Evolutionary conservation across 768 basidiomycete species (phyloP).

Genomic region (Hydnum rufescens): DNA sequence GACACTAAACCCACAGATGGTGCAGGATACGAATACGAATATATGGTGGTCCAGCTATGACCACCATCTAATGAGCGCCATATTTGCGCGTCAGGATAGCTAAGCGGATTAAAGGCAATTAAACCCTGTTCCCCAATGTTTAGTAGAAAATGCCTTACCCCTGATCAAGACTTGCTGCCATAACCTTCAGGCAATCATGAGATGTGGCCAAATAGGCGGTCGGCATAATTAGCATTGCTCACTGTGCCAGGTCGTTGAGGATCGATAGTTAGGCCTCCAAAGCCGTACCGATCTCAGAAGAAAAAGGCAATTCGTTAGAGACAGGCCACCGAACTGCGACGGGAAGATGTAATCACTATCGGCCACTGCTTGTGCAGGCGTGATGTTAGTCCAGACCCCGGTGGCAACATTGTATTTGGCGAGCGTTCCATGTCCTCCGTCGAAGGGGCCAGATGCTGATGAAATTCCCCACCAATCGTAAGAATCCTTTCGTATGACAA

Average conservation of each 20-base stretch:
- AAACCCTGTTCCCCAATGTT: too few species aligned
- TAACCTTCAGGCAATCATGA: constrained; percentile 35
- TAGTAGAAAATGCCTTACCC: too few species aligned
- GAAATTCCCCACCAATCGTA: not conserved
- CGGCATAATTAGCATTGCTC: constrained; percentile 55
- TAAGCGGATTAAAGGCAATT: too few species aligned
- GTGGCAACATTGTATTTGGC: constrained; percentile 26
- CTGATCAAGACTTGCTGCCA: too few species aligned
- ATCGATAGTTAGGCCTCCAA: constrained; percentile 22
- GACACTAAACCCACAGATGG: too few species aligned
- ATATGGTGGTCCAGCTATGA: too few species aligned
- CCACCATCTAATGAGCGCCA: too few species aligned
- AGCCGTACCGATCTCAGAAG: not conserved
- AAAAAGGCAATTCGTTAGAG: not conserved
- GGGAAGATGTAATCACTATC: not conserved
- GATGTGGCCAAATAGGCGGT: too few species aligned
- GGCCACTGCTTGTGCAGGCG: constrained; percentile 17
- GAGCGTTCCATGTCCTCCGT: constrained; percentile 32
- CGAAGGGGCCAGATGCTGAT: constrained; percentile 27
- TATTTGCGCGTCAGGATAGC: too few species aligned
- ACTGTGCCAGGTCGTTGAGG: constrained; percentile 38
- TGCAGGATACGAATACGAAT: too few species aligned
- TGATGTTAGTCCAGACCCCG: constrained; percentile 40
- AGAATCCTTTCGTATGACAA: not conserved
- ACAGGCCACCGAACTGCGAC: not conserved